phyloP scores from a whole-genome alignment of 768 basidiomycete species.

The Gelatoporia subvermispora region DNA sequence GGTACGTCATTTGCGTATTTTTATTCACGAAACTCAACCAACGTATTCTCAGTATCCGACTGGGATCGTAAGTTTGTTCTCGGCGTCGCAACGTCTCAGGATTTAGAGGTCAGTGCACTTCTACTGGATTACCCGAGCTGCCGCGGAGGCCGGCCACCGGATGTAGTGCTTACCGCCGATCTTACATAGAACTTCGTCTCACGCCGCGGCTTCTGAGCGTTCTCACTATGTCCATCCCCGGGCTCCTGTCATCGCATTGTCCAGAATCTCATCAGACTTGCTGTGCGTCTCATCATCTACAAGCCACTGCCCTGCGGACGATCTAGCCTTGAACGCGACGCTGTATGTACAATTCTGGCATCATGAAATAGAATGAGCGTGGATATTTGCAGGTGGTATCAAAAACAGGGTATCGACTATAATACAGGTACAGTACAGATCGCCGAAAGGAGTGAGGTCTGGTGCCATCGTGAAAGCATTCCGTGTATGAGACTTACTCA shows the following conservation, averaged over 20 bases:
- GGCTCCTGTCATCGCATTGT: neutral
- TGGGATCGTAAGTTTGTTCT: constrained; percentile 75
- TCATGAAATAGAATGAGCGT: neutral
- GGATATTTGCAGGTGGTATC: neutral
- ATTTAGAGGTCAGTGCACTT: constrained; percentile 44
- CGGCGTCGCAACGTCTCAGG: constrained; percentile 72
- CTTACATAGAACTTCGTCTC: constrained; percentile 29
- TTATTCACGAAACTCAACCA: neutral
- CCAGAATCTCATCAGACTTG: neutral
- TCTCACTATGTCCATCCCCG: neutral
- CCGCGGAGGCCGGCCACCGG: neutral
- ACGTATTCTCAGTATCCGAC: constrained; percentile 65
- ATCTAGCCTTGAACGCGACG: constrained; percentile 8
- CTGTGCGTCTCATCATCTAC: neutral
- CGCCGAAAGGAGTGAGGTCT: neutral
- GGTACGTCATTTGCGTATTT: constrained; percentile 35
- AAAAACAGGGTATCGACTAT: neutral
- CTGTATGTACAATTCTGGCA: no score
- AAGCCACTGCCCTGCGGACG: neutral
- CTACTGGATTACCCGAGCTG: neutral
- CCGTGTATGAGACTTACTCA: constrained; percentile 12
- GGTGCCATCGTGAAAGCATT: constrained; percentile 8
- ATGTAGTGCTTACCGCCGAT: neutral
- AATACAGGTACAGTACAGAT: constrained; percentile 9
- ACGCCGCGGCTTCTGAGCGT: constrained; percentile 26